These are phyloP conservation scores for Stachybotrys echinatus DNA, from an alignment of 2,329 filamentous ascomycete species.

Conservation along the genomic window DNA sequence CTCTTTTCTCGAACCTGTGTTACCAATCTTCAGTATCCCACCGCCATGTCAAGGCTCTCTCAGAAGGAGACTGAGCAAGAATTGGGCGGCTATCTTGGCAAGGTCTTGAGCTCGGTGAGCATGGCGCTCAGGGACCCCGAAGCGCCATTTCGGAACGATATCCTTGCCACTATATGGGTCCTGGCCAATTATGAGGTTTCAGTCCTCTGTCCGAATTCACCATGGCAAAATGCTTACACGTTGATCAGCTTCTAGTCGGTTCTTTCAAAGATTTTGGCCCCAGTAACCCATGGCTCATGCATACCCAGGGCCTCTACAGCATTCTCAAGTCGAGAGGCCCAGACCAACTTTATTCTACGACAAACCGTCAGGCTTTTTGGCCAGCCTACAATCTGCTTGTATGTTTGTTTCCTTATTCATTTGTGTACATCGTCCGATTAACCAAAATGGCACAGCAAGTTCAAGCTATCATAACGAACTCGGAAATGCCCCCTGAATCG, in stretches of 20 bases:
- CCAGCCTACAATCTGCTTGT: slow-evolving; percentile 32
- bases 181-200: slow-evolving; percentile 33
- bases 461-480: slow-evolving; percentile 24
- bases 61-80: slow-evolving; percentile 21
- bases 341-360: slow-evolving; percentile 13
- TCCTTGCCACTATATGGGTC: slow-evolving; percentile 34
- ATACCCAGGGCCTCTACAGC: slow-evolving; percentile 27
- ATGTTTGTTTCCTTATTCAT: slow-evolving; percentile 7
- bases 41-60: slow-evolving; percentile 19
- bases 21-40: slow-evolving; percentile 27
- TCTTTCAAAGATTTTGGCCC: slow-evolving; percentile 16
- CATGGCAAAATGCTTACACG: slow-evolving; percentile 6
- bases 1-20: slow-evolving; percentile 34
- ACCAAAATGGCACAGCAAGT: slow-evolving; percentile 30
- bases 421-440: slow-evolving; percentile 8
- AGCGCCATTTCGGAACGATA: slow-evolving; percentile 24
- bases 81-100: slow-evolving; percentile 28
- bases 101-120: slow-evolving; percentile 30
- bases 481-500: slow-evolving; percentile 28
- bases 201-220: neutral
- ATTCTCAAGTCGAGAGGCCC: slow-evolving; percentile 29
- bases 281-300: slow-evolving; percentile 30
- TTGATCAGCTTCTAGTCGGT: slow-evolving; percentile 28
- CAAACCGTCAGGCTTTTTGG: slow-evolving; percentile 29
- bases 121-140: slow-evolving; percentile 25